Percentiles rank a stretch among this genome's conserved stretches.
Evolutionary conservation across 2,329 filamentous ascomycete genomes (phyloP).

Genomic region (Sclerotinia minor): DNA sequence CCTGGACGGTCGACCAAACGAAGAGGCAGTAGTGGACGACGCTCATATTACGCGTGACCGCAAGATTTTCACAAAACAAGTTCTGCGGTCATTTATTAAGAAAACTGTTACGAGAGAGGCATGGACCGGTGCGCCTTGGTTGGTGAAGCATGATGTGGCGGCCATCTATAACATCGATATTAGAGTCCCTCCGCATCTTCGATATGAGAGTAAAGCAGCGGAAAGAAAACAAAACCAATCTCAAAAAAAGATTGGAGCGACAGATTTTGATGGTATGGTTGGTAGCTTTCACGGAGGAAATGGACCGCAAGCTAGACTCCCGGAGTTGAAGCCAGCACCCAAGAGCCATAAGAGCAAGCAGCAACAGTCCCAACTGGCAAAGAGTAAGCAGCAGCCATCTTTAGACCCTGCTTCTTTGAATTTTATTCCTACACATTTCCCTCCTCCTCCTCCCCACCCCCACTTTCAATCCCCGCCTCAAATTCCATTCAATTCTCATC

Average conservation of each 20-base stretch:
- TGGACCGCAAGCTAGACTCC: constrained; percentile 58
- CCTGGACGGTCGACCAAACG: constrained; percentile 63
- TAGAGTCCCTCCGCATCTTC: constrained; percentile 79
- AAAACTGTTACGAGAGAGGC: constrained; percentile 89
- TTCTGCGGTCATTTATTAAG: constrained; percentile 90
- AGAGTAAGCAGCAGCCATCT: constrained; percentile 44
- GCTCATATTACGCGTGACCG: constrained; percentile 82
- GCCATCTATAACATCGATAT: constrained; percentile 81
- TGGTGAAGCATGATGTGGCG: constrained; percentile 85
- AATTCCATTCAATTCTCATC: constrained; percentile 33
- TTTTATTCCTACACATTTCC: constrained; percentile 25
- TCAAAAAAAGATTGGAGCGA: constrained; percentile 52
- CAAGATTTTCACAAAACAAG: constrained; percentile 91
- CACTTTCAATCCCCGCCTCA: constrained; percentile 26
- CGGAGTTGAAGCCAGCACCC: constrained; percentile 70
- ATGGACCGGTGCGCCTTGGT: constrained; percentile 96
- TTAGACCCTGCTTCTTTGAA: constrained; percentile 40
- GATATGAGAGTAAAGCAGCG: constrained; percentile 75
- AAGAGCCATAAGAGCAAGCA: constrained; percentile 68
- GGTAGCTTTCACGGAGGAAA: constrained; percentile 40
- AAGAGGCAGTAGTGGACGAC: constrained; percentile 78
- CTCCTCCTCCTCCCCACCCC: constrained; percentile 29
- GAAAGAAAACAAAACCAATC: constrained; percentile 73
- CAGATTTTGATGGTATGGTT: constrained; percentile 42
- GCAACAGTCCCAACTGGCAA: constrained; percentile 46